phyloP scores from a whole-genome alignment of 2,329 filamentous ascomycete species.

The Scedosporium apiospermum region DNA sequence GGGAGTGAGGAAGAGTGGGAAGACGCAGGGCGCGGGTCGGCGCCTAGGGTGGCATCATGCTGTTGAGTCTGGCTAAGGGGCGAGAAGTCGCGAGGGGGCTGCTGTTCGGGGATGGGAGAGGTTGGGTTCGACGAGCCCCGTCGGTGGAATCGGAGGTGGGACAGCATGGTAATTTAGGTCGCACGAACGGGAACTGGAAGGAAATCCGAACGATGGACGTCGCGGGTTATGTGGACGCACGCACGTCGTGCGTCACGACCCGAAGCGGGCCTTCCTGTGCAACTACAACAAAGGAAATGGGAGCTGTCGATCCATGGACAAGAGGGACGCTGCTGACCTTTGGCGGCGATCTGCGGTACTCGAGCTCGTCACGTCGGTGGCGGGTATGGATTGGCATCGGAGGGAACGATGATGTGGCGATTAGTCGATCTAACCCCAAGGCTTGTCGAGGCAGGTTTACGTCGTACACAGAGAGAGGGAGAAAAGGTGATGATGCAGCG shows the following conservation, averaged over 20 bases:
- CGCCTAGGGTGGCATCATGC: conserved; percentile 10
- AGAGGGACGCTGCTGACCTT: not conserved
- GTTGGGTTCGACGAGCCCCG: conserved; percentile 46
- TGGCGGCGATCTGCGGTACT: too few species aligned
- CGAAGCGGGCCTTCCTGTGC: not conserved
- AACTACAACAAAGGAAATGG: not conserved
- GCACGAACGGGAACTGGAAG: not conserved
- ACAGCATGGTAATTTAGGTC: conserved; percentile 30
- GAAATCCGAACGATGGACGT: not conserved
- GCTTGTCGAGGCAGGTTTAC: too few species aligned
- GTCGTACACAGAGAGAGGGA: too few species aligned
- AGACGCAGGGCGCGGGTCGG: conserved; percentile 24
- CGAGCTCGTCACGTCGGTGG: too few species aligned
- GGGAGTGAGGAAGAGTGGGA: conserved; percentile 29
- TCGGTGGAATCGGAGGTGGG: conserved; percentile 49
- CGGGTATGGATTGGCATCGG: too few species aligned
- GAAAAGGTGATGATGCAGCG: too few species aligned
- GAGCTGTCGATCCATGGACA: not conserved
- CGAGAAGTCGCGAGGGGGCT: conserved; percentile 27
- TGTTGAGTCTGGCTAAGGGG: conserved; percentile 11
- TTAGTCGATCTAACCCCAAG: too few species aligned
- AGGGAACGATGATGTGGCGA: too few species aligned
- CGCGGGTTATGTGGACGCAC: not conserved
- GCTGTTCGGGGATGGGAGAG: conserved; percentile 40
- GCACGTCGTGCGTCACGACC: not conserved